A percentile compares a stretch with the other conserved stretches of the same genome.
Conservation (phyloP, 192 early-diverging fungal genomes). For the Phycomyces nitens region DNA sequence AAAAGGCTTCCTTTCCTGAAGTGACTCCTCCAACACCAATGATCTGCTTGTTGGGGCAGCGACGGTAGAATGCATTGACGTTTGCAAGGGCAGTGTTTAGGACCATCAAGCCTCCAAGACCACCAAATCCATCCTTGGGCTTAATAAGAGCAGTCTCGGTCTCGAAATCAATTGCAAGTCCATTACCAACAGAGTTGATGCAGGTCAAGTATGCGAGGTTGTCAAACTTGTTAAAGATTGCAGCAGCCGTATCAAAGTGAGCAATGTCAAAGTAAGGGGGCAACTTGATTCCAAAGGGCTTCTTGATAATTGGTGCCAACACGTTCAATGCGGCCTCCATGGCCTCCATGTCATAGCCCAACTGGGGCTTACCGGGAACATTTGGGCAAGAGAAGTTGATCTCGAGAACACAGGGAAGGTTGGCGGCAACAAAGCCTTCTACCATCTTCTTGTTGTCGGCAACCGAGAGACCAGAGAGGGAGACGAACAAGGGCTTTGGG, state of each 20-base stretch:
- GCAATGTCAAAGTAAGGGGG: slow-evolving; percentile 41
- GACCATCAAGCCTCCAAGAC: slow-evolving; percentile 29
- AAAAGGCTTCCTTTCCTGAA: slow-evolving; percentile 34
- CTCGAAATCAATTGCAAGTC: slow-evolving; percentile 34
- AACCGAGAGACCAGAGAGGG: slow-evolving; percentile 30
- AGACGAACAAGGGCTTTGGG: slow-evolving; percentile 33
- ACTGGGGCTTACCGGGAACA: slow-evolving; percentile 35
- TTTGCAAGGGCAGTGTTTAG: slow-evolving; percentile 34
- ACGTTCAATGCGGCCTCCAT: slow-evolving; percentile 31
- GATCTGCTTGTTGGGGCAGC: slow-evolving; percentile 25
- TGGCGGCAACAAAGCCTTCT: slow-evolving; percentile 28
- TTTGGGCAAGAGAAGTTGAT: slow-evolving; percentile 39
- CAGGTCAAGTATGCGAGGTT: slow-evolving; percentile 31
- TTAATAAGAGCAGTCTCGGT: slow-evolving; percentile 34
- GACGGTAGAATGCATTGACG: slow-evolving; percentile 35
- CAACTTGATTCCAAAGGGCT: slow-evolving; percentile 36
- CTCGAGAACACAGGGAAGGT: slow-evolving; percentile 29
- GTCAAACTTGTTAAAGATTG: slow-evolving; percentile 31
- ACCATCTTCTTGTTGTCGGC: slow-evolving; percentile 35
- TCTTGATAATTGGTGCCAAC: slow-evolving; percentile 31
- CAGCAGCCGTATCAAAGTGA: slow-evolving; percentile 35
- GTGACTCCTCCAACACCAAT: slow-evolving; percentile 38
- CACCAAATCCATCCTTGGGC: slow-evolving; percentile 39
- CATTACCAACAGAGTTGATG: slow-evolving; percentile 38
- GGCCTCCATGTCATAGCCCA: slow-evolving; percentile 36